Conservation (phyloP, 73 alveolate genomes). For the Breviolum minutum region DNA sequence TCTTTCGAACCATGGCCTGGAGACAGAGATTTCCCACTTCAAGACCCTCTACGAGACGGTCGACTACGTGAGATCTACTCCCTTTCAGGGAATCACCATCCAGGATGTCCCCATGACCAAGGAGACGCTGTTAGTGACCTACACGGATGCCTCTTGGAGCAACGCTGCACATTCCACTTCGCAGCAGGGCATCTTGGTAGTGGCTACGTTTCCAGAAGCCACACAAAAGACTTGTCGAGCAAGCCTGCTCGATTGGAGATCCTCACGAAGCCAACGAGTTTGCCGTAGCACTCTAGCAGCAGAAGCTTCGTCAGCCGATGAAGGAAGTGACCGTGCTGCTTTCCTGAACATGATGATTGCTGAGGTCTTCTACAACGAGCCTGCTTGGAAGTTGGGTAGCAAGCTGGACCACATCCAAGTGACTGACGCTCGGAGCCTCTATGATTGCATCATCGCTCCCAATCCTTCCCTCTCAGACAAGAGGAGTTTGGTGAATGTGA, state of each 20-base stretch:
- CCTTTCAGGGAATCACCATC: background rate
- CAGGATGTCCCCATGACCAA: background rate
- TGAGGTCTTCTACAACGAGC: background rate
- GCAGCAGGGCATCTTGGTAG: conserved; percentile 17
- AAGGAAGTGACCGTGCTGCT: conserved; percentile 24
- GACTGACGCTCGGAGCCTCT: background rate
- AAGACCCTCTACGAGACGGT: background rate
- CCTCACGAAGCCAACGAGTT: background rate
- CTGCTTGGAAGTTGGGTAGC: background rate
- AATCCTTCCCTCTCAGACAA: background rate
- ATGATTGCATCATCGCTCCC: background rate
- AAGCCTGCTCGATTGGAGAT: background rate
- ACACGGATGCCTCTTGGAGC: conserved; percentile 4
- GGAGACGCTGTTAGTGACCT: background rate
- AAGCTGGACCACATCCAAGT: background rate
- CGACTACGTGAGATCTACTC: background rate
- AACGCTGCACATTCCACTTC: background rate
- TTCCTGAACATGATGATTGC: background rate
- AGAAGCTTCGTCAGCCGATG: conserved; percentile 22
- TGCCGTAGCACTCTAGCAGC: conserved; percentile 3
- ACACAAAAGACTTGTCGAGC: background rate
- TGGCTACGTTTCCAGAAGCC: background rate
- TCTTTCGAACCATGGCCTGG: background rate
- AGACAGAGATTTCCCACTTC: background rate
- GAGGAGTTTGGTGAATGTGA: background rate